Percentiles rank a stretch among this genome's conserved stretches.
Evolutionary conservation across 306 rosid species (phyloP).

Genomic region (Citrullus amarus): DNA sequence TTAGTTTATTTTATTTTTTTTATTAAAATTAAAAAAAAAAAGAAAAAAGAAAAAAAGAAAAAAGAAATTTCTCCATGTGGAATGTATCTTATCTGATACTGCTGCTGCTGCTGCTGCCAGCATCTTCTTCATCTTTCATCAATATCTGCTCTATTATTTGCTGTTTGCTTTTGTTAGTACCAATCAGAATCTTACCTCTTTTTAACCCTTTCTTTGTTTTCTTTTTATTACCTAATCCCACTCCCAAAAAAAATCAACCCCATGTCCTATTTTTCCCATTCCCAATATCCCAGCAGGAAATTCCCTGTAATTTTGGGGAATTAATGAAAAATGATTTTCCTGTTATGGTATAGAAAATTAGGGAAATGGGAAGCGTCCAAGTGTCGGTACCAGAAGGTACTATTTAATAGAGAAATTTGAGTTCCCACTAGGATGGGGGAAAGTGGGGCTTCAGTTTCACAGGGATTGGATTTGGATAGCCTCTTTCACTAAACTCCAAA

Average conservation of each 20-base stretch:
- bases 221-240: not conserved
- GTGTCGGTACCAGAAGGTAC: conserved; percentile 9
- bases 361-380: not conserved
- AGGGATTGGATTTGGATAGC: not conserved
- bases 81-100: conserved; percentile 17
- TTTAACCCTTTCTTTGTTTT: not conserved
- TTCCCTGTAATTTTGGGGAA: not conserved
- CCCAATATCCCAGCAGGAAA: not conserved
- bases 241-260: not conserved
- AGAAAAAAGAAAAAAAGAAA: not conserved
- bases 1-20: too few relatives aligned
- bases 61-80: not conserved
- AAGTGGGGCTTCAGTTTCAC: not conserved
- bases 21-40: not conserved
- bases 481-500: not conserved
- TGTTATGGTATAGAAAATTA: not conserved
- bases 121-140: not conserved
- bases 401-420: not conserved
- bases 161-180: conserved; percentile 2
- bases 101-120: not conserved
- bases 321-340: not conserved
- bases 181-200: conserved; percentile 3
- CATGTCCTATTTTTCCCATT: too few relatives aligned
- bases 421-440: conserved; percentile 6
- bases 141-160: conserved; percentile 9